phyloP scores from a whole-genome alignment of 1,139 yeast genomes.

The Citeromyces siamensis region DNA sequence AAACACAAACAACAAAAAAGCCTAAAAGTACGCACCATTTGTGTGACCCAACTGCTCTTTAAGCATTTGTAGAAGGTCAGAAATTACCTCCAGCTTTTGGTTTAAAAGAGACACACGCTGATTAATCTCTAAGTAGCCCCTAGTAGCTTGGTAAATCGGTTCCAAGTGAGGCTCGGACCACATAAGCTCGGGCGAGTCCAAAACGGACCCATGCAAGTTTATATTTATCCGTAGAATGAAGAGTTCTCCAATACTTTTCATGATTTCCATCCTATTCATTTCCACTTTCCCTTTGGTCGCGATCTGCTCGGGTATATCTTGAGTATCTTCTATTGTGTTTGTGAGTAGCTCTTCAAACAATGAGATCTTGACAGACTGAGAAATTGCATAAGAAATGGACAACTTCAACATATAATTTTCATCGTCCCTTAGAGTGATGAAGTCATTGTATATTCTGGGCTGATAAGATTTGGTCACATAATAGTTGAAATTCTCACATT shows the following conservation, averaged over 20 bases:
- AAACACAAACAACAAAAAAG: background rate
- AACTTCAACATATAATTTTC: constrained; percentile 82
- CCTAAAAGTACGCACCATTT: constrained; percentile 29
- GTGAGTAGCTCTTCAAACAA: constrained; percentile 91
- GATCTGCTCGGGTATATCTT: constrained; percentile 91
- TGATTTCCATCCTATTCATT: constrained; percentile 87
- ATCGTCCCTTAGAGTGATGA: constrained; percentile 84
- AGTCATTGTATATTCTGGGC: constrained; percentile 91
- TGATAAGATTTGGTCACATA: constrained; percentile 88
- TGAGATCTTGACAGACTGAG: constrained; percentile 90
- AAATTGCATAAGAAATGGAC: constrained; percentile 83
- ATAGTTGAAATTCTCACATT: constrained; percentile 87
- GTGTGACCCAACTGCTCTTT: constrained; percentile 94
- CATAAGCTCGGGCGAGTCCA: constrained; percentile 95
- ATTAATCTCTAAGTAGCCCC: constrained; percentile 89
- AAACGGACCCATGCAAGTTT: constrained; percentile 86
- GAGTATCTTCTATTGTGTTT: constrained; percentile 92
- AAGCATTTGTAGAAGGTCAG: constrained; percentile 87
- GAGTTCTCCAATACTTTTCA: constrained; percentile 93
- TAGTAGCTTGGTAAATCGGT: constrained; percentile 92
- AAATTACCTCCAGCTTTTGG: constrained; percentile 85
- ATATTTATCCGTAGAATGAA: constrained; percentile 84
- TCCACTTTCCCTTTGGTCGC: constrained; percentile 91
- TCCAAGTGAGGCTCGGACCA: constrained; percentile 98
- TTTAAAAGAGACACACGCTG: constrained; percentile 83